A percentile compares a stretch with the other conserved stretches of the same genome.
Evolutionary conservation across 148 eudicot genomes (phyloP).

Genomic region (Silene uniflora): DNA sequence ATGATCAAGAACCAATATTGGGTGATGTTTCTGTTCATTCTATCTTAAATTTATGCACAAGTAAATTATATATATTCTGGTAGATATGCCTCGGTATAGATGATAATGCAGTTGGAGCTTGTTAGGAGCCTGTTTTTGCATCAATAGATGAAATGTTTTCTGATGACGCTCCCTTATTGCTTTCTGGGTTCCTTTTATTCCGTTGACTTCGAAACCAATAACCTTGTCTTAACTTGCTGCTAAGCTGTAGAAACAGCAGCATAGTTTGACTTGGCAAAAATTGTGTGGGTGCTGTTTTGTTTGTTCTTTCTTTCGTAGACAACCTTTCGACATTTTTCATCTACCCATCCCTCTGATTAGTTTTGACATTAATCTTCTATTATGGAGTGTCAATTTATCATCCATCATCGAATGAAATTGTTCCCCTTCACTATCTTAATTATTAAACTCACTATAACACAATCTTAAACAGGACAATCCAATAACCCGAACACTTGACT

Average conservation of each 20-base stretch:
- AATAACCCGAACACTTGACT: conserved; percentile 65
- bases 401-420: not conserved
- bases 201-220: conserved; percentile 73
- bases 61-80: conserved; percentile 1
- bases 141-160: conserved; percentile 94
- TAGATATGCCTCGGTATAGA: conserved; percentile 82
- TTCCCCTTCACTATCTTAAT: not conserved
- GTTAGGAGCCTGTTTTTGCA: conserved; percentile 90
- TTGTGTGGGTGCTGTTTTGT: too few relatives aligned
- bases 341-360: too few relatives aligned
- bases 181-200: conserved; percentile 92
- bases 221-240: conserved; percentile 22
- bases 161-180: conserved; percentile 79
- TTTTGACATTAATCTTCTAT: conserved; percentile 6
- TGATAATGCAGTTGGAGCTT: conserved; percentile 82
- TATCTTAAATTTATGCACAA: not conserved
- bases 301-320: not conserved
- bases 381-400: too few relatives aligned
- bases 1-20: too few relatives aligned
- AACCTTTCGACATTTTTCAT: not conserved
- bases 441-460: conserved; percentile 4
- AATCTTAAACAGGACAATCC: conserved; percentile 36
- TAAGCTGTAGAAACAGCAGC: too few relatives aligned
- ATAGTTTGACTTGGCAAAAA: too few relatives aligned
- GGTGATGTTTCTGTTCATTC: not conserved